Conservation (phyloP, 2,329 filamentous ascomycete species). For the Aspergillus niger region DNA sequence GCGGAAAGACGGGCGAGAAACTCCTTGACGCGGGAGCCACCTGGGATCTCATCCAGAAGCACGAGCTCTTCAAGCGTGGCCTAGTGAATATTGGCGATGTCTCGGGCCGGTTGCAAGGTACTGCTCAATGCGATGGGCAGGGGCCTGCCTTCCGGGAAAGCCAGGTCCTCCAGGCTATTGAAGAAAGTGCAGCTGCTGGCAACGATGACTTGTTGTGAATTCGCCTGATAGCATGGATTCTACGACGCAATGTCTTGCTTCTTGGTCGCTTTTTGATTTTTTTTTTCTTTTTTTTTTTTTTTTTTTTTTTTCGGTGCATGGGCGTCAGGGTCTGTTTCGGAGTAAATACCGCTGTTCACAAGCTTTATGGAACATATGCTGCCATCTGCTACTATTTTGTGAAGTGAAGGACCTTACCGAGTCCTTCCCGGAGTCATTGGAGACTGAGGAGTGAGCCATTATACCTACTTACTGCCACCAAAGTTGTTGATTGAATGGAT, state of each 20-base stretch:
- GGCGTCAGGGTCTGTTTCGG: not conserved
- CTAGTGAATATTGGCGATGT: slow-evolving; percentile 80
- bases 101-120: slow-evolving; percentile 72
- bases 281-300: no score
- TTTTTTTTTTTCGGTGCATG: not conserved
- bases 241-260: not conserved
- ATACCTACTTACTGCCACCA: not conserved
- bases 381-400: not conserved
- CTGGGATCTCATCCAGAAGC: slow-evolving; percentile 85
- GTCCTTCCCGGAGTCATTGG: slow-evolving; percentile 3
- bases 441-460: slow-evolving; percentile 2
- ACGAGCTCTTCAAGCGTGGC: slow-evolving; percentile 74
- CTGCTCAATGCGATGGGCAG: slow-evolving; percentile 80
- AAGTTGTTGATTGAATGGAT: not conserved
- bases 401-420: not conserved
- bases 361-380: not conserved
- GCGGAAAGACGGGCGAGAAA: slow-evolving; percentile 64
- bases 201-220: slow-evolving; percentile 73
- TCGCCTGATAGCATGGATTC: not conserved
- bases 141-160: slow-evolving; percentile 84
- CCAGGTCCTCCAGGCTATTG: slow-evolving; percentile 71
- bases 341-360: not conserved
- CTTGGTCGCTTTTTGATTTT: slow-evolving; percentile 5
- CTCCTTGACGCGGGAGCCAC: slow-evolving; percentile 75
- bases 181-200: slow-evolving; percentile 73